Evolutionary conservation across 371 early-diverging fungal species (phyloP), one percentile per base, ranked within the genome.

Genomic region (Mortierella sp.): DNA sequence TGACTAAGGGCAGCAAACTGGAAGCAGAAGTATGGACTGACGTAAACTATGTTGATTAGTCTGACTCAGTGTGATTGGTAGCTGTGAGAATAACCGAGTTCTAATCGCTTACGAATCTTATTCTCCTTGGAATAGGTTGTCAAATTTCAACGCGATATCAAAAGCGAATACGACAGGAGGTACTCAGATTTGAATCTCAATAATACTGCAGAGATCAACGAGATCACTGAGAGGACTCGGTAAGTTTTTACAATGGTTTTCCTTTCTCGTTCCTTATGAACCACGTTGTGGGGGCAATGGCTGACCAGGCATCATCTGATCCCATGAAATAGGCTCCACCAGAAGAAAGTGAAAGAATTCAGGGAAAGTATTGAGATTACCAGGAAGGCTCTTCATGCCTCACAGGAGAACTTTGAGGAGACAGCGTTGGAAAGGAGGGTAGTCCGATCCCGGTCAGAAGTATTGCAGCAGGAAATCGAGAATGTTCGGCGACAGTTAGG

Each of bases 1-100:
- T 75, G 66, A 57, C 64, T 8, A 62, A 68, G 58, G 73, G 75
- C 30, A 75, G 80, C 52, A 65, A 64, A 11, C 22, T 68, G 45
- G 72, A 75, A 10, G 72, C 63, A 35, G 66, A 81, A 67, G 79
- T 79, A 66, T 51, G n/a, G 8, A 5, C 51, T n/a, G n/a, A 11
- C 45, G 6, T 43, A 43, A 14, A 43, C 16, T 16, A 43, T 43
- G 11, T 16, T 43, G 43, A 16, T n/a, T 51, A 8, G 14, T 18
- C 51, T 51, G 12, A 45, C 45, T 45, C 16, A 4, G 5, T 45
- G 45, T 18, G 45, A 51, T 51, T n/a, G 18, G 18, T n/a, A 51
- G 18, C 51, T n/a, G 11, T n/a, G 22, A 51, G 1, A n/a, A 51
- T 51, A n/a, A 51, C n/a, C 18, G 5, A 4, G 18, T n/a, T 51